Conservation (phyloP, 2,329 filamentous ascomycete genomes). For the Penicillium sp. region DNA sequence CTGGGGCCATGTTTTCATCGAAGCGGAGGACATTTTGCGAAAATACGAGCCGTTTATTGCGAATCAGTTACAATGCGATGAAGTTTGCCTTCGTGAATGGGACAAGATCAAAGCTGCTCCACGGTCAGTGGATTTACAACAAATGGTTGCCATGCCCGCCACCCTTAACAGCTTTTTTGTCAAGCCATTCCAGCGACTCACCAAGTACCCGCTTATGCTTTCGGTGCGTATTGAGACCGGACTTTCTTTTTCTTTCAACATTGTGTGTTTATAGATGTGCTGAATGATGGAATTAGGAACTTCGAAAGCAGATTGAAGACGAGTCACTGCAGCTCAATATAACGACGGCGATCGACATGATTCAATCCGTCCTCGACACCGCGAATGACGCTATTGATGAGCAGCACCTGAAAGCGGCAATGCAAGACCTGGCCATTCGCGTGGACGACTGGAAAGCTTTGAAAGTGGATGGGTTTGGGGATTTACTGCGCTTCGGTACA, state of each 20-base stretch:
- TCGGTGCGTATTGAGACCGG: slow-evolving; percentile 53
- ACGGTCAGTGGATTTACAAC: slow-evolving; percentile 60
- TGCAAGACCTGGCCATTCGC: slow-evolving; percentile 73
- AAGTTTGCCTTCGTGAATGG: slow-evolving; percentile 78
- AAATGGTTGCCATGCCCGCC: slow-evolving; percentile 81
- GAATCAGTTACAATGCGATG: slow-evolving; percentile 87
- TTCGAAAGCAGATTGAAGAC: slow-evolving; percentile 78
- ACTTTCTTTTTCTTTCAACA: not conserved
- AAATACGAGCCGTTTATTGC: slow-evolving; percentile 97
- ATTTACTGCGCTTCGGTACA: slow-evolving; percentile 79
- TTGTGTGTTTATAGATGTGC: not conserved
- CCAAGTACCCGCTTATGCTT: slow-evolving; percentile 88
- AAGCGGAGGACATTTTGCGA: slow-evolving; percentile 80
- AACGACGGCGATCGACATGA: slow-evolving; percentile 70
- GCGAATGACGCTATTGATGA: slow-evolving; percentile 90
- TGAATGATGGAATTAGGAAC: slow-evolving; percentile 55
- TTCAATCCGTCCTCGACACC: slow-evolving; percentile 74
- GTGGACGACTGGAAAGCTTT: slow-evolving; percentile 98
- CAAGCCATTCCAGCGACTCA: slow-evolving; percentile 92
- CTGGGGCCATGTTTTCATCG: slow-evolving; percentile 89
- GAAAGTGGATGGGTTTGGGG: slow-evolving; percentile 84
- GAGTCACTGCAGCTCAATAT: slow-evolving; percentile 69
- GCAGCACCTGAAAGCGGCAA: slow-evolving; percentile 76
- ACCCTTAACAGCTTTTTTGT: slow-evolving; percentile 87
- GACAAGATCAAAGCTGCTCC: slow-evolving; percentile 73